A percentile compares a stretch with the other conserved stretches of the same genome.
Evolutionary conservation across 164 flowering plant species (phyloP).

Genomic region (Vitis amurensis): DNA sequence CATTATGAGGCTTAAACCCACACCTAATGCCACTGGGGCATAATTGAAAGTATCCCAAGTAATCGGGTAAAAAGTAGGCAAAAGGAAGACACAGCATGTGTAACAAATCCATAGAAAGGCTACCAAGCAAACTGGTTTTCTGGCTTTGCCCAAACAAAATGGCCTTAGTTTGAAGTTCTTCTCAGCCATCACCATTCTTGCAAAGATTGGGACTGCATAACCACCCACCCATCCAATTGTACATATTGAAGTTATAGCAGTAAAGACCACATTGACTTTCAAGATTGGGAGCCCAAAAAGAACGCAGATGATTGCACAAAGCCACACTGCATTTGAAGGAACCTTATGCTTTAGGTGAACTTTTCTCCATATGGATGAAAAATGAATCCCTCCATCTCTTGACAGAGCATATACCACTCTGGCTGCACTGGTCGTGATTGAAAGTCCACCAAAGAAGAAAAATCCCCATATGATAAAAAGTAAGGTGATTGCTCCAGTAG

Average conservation of each 20-base stretch:
- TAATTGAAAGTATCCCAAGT: too few relatives aligned
- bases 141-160: constrained; percentile 60
- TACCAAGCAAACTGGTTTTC: constrained; percentile 63
- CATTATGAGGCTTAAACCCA: too few relatives aligned
- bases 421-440: constrained; percentile 74
- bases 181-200: constrained; percentile 66
- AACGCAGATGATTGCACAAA: constrained; percentile 71
- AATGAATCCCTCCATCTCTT: constrained; percentile 66
- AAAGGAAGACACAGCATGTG: too few relatives aligned
- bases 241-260: constrained; percentile 64
- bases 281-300: constrained; percentile 70
- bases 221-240: constrained; percentile 86
- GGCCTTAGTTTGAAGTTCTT: constrained; percentile 62
- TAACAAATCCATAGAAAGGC: too few relatives aligned
- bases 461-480: constrained; percentile 72
- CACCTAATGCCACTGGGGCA: too few relatives aligned
- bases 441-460: constrained; percentile 78
- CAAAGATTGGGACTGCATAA: constrained; percentile 72
- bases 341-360: constrained; percentile 71
- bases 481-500: constrained; percentile 59
- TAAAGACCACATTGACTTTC: constrained; percentile 64
- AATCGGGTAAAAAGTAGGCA: too few relatives aligned
- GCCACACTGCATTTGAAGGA: constrained; percentile 78
- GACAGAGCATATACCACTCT: constrained; percentile 70
- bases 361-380: constrained; percentile 57